Evolutionary conservation across 176 grass and related monocot species (phyloP), one percentile per base, ranked within the genome.

Genomic region (Lolium perenne): DNA sequence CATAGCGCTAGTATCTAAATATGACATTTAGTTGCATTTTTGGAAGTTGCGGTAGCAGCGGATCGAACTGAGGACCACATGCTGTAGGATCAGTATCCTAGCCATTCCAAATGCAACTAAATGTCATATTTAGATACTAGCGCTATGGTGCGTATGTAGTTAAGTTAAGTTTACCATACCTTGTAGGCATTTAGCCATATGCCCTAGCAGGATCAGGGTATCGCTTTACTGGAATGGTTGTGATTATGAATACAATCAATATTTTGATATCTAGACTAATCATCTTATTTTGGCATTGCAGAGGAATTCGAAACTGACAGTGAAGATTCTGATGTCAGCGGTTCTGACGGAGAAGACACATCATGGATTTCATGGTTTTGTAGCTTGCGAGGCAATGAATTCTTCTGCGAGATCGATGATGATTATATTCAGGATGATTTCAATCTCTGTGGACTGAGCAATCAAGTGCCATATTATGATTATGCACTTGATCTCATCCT

Each of bases 401-500:
- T 98, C 89, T 98, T 95, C 85, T 98, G 95, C 41, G 95, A 98
- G 90, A 92, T 98, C 3, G 95, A 98, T 80, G 95, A 98, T 50
- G 95, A 98, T 40, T 98, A 98, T 58, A 98, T 98, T 82, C 95
- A 98, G 76, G 95, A 98, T 87, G 95, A 98, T 88, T 98, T 98
- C 77, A 98, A 98, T 68, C 91, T 98, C 46, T 95, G 95, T 88
- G 95, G 95, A 69, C 90, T 98, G 54, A 95, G 91, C 88, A 95
- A 84, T 88, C 95, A 98, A 85, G 93, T 95, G 63, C 95, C 93
- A 75, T 95, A 98, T 66, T 98, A 93, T 80, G 95, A 98, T 84
- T 98, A 95, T 89, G 95, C 95, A 14, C 95, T 98, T 71, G 95
- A 98, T 92, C 85, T 98, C 32, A 95, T 98, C 89, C 87, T 98